Evolutionary conservation across 2,329 filamentous ascomycete genomes (phyloP).

Genomic region (Clarireedia homoeocarpa): DNA sequence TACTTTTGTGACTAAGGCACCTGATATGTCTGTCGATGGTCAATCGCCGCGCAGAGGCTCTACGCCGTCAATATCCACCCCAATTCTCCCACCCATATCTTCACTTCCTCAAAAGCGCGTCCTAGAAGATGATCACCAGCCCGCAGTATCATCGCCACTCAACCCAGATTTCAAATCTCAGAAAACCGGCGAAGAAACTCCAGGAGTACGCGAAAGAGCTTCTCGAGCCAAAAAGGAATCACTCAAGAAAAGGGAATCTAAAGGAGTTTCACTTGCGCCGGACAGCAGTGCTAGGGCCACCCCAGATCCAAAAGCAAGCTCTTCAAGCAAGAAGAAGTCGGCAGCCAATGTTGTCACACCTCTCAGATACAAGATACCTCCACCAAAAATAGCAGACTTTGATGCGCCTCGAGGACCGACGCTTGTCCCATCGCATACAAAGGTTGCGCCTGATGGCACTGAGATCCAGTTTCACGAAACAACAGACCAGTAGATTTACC

Average conservation of each 20-base stretch:
- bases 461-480: constrained; percentile 53
- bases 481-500: constrained; percentile 50
- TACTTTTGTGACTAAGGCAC: too few relatives aligned
- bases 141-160: constrained; percentile 64
- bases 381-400: constrained; percentile 54
- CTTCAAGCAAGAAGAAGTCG: constrained; percentile 31
- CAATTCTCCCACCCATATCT: constrained; percentile 31
- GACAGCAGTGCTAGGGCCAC: constrained; percentile 46
- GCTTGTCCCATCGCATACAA: constrained; percentile 48
- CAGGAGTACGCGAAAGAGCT: constrained; percentile 26
- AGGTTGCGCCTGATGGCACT: constrained; percentile 41
- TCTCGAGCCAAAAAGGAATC: constrained; percentile 55
- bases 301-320: constrained; percentile 43
- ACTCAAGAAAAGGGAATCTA: constrained; percentile 61
- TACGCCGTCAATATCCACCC: constrained; percentile 25
- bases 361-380: constrained; percentile 55
- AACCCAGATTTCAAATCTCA: constrained; percentile 54
- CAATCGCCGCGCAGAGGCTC: constrained; percentile 6
- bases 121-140: constrained; percentile 62
- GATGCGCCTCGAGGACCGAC: constrained; percentile 50
- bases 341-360: constrained; percentile 36
- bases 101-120: constrained; percentile 57
- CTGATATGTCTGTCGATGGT: constrained; percentile 3
- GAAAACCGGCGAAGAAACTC: constrained; percentile 29
- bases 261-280: constrained; percentile 35